A percentile compares a stretch with the other conserved stretches of the same genome.
These are phyloP conservation scores for Penicillium sp. DNA, from an alignment of 2,329 filamentous ascomycete genomes.

Conservation along the genomic window DNA sequence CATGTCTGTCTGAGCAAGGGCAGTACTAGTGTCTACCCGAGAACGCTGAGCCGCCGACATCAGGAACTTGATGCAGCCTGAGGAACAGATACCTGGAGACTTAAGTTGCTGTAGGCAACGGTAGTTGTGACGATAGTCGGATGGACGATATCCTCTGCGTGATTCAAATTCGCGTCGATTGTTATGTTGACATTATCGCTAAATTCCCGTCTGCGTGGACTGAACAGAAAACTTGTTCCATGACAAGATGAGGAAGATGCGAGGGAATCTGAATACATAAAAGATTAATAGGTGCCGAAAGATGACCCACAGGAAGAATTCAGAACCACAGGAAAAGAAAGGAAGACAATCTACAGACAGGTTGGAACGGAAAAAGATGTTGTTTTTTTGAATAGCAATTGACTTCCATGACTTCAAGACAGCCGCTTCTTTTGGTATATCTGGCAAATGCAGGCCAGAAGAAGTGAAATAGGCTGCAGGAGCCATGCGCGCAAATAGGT, in stretches of 20 bases:
- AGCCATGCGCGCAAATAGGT: slow-evolving; percentile 25
- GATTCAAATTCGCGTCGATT: not conserved
- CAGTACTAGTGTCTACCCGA: slow-evolving; percentile 9
- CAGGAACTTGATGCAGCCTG: slow-evolving; percentile 10
- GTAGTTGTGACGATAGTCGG: slow-evolving; percentile 5
- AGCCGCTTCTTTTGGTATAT: not conserved
- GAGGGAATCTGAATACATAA: not conserved
- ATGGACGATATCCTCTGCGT: slow-evolving; percentile 1
- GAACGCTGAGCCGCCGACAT: slow-evolving; percentile 4
- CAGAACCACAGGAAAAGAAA: not conserved
- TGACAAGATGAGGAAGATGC: not conserved
- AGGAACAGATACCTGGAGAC: not conserved
- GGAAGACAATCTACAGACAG: not conserved
- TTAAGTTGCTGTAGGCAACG: not conserved
- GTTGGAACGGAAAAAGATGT: not conserved
- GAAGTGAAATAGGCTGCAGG: not conserved
- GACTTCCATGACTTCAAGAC: not conserved
- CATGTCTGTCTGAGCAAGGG: slow-evolving; percentile 10
- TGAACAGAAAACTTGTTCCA: not conserved
- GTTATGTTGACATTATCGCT: not conserved
- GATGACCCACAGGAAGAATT: not conserved
- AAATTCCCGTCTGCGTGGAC: not conserved
- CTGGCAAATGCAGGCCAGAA: not conserved
- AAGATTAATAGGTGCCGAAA: not conserved
- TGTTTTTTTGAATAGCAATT: not conserved